These are phyloP conservation scores for Picea abies DNA, from an alignment of 83 land plant genomes.

Conservation along the genomic window DNA sequence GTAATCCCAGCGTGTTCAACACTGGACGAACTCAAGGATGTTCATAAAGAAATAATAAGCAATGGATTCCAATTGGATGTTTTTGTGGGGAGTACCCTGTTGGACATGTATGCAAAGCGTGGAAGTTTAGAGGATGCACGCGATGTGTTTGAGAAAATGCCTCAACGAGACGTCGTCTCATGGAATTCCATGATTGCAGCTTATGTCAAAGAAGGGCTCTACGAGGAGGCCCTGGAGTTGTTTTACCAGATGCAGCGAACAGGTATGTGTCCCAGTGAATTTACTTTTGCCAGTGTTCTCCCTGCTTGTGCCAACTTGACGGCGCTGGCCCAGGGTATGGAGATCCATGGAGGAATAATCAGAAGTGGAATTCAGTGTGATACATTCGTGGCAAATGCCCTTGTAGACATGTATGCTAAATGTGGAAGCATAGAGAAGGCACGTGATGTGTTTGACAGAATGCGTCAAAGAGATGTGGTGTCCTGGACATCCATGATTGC, in stretches of 20 bases:
- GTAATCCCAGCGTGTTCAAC: constrained; percentile 51
- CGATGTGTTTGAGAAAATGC: constrained; percentile 3
- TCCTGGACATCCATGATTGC: constrained; percentile 8
- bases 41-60: background rate
- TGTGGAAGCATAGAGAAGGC: constrained; percentile 24
- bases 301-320: constrained; percentile 42
- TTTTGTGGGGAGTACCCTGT: constrained; percentile 35
- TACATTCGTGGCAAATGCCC: constrained; percentile 26
- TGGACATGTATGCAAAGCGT: constrained; percentile 58
- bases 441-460: too few species aligned
- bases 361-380: constrained; percentile 19
- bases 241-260: constrained; percentile 20
- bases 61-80: constrained; percentile 26
- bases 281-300: constrained; percentile 49
- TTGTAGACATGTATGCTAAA: constrained; percentile 44
- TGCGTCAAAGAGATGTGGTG: background rate
- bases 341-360: constrained; percentile 35
- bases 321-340: constrained; percentile 29
- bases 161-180: constrained; percentile 16
- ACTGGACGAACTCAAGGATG: background rate
- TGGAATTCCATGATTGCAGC: constrained; percentile 33
- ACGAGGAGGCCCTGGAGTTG: constrained; percentile 16
- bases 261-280: constrained; percentile 41
- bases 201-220: constrained; percentile 10
- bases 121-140: background rate